Conservation (phyloP, 148 eudicot species). For the Heliosperma pusillum region DNA sequence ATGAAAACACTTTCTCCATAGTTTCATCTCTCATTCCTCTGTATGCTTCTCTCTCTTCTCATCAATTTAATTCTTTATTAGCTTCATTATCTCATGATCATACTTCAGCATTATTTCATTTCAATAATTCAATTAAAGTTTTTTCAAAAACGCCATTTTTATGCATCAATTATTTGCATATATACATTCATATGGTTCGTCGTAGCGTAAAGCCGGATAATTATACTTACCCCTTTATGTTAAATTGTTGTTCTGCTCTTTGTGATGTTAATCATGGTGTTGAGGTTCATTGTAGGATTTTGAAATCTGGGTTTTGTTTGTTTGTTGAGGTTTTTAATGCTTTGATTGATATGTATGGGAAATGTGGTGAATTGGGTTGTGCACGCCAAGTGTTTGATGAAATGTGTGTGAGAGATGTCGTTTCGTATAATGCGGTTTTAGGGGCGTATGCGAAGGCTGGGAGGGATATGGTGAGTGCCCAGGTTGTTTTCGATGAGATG, state of each 20-base stretch:
- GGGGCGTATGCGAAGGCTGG: slow-evolving; percentile 34
- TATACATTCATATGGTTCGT: slow-evolving; percentile 32
- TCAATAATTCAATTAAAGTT: slow-evolving; percentile 25
- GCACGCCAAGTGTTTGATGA: slow-evolving; percentile 40
- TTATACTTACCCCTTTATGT: slow-evolving; percentile 37
- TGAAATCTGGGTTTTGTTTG: slow-evolving; percentile 36
- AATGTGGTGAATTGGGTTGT: slow-evolving; percentile 32
- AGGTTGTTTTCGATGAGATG: slow-evolving; percentile 38
- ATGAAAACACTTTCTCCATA: slow-evolving; percentile 7
- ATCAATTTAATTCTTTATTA: slow-evolving; percentile 14
- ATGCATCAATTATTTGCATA: slow-evolving; percentile 23
- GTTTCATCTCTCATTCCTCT: slow-evolving; percentile 21
- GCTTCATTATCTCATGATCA: slow-evolving; percentile 20
- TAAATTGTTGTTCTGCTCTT: slow-evolving; percentile 32
- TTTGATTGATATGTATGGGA: slow-evolving; percentile 42
- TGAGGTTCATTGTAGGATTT: slow-evolving; percentile 29
- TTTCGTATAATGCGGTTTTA: slow-evolving; percentile 40
- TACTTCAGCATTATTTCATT: slow-evolving; percentile 14
- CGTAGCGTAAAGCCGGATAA: slow-evolving; percentile 31
- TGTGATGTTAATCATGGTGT: slow-evolving; percentile 22
- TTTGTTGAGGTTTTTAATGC: slow-evolving; percentile 30
- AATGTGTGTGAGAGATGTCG: slow-evolving; percentile 37
- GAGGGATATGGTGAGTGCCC: slow-evolving; percentile 31
- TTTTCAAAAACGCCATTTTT: slow-evolving; percentile 32
- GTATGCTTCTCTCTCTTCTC: slow-evolving; percentile 32